Evolutionary conservation across 495 filamentous ascomycete species (phyloP).

Genomic region (Lasiosphaeris hirsuta): DNA sequence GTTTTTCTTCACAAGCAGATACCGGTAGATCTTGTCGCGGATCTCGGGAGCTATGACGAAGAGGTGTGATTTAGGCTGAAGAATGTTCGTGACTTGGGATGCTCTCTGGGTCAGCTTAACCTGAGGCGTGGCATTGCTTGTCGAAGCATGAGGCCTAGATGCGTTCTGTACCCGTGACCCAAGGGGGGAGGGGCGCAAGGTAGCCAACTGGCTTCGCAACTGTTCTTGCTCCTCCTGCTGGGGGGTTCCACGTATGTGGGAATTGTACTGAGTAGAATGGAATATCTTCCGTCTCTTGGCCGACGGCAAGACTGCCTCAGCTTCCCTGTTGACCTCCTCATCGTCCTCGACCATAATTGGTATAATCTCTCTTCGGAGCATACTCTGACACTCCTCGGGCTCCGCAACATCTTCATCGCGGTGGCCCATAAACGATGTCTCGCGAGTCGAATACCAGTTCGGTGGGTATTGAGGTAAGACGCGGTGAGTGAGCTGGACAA

Average conservation of each 20-base stretch:
- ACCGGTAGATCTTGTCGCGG: constrained; percentile 33
- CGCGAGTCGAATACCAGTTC: not conserved
- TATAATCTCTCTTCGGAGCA: not conserved
- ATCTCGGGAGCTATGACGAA: constrained; percentile 29
- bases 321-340: not conserved
- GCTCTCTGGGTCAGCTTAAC: not conserved
- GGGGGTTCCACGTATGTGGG: not conserved
- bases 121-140: not conserved
- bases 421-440: not conserved
- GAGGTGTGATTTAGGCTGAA: not conserved
- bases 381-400: too few species aligned
- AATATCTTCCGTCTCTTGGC: not conserved
- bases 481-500: too few species aligned
- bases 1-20: constrained; percentile 29
- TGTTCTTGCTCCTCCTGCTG: not conserved
- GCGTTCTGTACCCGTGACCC: too few species aligned
- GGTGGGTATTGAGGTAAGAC: too few species aligned
- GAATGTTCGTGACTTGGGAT: not conserved
- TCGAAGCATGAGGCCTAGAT: too few species aligned
- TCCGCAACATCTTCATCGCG: constrained; percentile 1
- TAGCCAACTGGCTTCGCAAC: not conserved
- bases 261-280: not conserved
- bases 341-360: not conserved
- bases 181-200: too few species aligned
- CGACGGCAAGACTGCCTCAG: not conserved